A percentile compares a stretch with the other conserved stretches of the same genome.
These are phyloP conservation scores for Keithomyces neogunnii DNA, from an alignment of 2,329 filamentous ascomycete genomes.

Conservation along the genomic window DNA sequence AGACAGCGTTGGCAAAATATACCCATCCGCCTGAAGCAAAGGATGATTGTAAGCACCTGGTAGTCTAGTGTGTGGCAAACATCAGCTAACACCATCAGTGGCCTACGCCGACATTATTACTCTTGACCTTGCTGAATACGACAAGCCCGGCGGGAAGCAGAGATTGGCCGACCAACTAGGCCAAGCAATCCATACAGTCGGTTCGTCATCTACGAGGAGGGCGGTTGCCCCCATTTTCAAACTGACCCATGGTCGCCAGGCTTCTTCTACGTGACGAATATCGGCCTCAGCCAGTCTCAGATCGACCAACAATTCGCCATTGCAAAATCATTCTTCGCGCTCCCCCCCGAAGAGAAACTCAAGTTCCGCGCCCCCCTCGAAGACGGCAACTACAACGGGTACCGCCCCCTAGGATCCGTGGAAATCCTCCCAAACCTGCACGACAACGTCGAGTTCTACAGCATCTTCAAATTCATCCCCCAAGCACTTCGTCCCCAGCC, in stretches of 20 bases:
- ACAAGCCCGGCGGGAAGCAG: slow-evolving; percentile 45
- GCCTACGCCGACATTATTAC: slow-evolving; percentile 50
- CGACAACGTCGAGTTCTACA: slow-evolving; percentile 32
- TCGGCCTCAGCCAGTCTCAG: slow-evolving; percentile 50
- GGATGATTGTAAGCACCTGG: not conserved
- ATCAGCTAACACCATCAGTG: slow-evolving; percentile 13
- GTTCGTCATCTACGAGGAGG: not conserved
- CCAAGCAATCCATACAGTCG: slow-evolving; percentile 40
- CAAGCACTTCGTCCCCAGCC: slow-evolving; percentile 23
- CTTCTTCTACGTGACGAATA: slow-evolving; percentile 58
- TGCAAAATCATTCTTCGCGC: slow-evolving; percentile 47
- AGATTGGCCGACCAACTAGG: slow-evolving; percentile 44
- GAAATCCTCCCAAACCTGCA: slow-evolving; percentile 23
- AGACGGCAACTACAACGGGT: slow-evolving; percentile 49
- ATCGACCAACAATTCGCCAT: slow-evolving; percentile 54
- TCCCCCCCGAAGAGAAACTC: slow-evolving; percentile 50
- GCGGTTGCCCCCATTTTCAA: not conserved
- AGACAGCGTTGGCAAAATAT: not conserved
- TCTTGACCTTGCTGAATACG: slow-evolving; percentile 46
- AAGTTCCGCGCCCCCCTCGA: slow-evolving; percentile 44
- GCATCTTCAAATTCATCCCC: slow-evolving; percentile 31
- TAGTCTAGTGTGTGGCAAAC: not conserved
- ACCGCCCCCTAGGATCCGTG: slow-evolving; percentile 35
- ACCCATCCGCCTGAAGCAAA: not conserved
- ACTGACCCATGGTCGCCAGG: slow-evolving; percentile 16